Evolutionary conservation across 2,329 filamentous ascomycete species (phyloP).

Genomic region (Zasmidium angulare): DNA sequence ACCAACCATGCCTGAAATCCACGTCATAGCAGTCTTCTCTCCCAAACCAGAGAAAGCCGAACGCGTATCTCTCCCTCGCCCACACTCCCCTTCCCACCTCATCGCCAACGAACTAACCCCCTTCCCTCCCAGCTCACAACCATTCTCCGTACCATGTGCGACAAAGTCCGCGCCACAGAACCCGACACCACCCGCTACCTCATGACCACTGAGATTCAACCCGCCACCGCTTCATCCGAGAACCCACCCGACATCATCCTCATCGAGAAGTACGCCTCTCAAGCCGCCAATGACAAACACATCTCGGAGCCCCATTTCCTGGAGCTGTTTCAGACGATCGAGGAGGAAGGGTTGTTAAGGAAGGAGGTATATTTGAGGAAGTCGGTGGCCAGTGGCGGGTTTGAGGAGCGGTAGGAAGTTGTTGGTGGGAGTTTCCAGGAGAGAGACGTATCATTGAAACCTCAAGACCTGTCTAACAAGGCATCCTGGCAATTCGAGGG

Average conservation of each 20-base stretch:
- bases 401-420: conserved; percentile 9
- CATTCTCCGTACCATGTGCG: background rate
- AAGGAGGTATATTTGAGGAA: conserved; percentile 6
- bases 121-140: background rate
- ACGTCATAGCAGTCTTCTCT: conserved; percentile 15
- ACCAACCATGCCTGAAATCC: conserved; percentile 10
- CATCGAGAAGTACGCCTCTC: conserved; percentile 8
- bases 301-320: conserved; percentile 3
- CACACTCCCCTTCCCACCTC: background rate
- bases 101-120: background rate
- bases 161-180: conserved; percentile 14
- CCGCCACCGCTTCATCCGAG: conserved; percentile 7
- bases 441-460: background rate
- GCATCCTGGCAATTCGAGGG: no score
- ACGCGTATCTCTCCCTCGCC: background rate
- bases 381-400: conserved; percentile 8
- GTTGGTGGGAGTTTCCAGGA: conserved; percentile 1
- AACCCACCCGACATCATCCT: conserved; percentile 7
- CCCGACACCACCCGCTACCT: conserved; percentile 12
- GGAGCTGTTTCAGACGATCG: conserved; percentile 6
- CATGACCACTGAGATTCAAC: conserved; percentile 6
- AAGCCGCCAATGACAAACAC: background rate
- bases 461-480: no score
- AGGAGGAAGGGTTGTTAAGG: conserved; percentile 7
- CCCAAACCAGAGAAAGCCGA: background rate